Conservation (phyloP, 805 yeast species). For the Metschnikowia colocasiae region DNA sequence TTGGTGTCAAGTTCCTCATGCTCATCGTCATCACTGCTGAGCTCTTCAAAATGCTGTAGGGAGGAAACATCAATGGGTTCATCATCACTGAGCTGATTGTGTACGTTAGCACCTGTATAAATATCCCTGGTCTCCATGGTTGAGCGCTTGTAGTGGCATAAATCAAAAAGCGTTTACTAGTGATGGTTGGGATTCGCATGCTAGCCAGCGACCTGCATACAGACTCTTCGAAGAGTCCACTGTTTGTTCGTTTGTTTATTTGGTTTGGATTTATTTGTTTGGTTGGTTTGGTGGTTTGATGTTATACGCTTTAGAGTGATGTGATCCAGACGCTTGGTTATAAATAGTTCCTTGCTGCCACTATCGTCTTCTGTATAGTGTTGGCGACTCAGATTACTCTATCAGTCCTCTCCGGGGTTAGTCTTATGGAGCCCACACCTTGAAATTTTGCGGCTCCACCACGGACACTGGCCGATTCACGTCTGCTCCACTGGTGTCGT, state of each 20-base stretch:
- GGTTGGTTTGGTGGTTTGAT: too few relatives aligned
- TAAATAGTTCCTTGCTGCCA: neutral
- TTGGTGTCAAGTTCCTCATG: neutral
- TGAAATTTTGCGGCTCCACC: slow-evolving; percentile 40
- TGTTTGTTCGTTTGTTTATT: neutral
- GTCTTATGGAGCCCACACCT: slow-evolving; percentile 42
- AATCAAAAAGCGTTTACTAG: neutral
- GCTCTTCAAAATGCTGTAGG: slow-evolving; percentile 5
- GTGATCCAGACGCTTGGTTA: neutral
- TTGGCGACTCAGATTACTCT: neutral
- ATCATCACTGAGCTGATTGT: slow-evolving; percentile 1
- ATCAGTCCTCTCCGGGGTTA: too few relatives aligned
- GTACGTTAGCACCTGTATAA: neutral
- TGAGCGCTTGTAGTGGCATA: neutral
- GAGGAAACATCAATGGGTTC: neutral
- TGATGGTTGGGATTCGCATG: neutral
- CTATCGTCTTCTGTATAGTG: neutral
- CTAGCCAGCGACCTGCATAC: neutral
- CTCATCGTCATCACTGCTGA: slow-evolving; percentile 5
- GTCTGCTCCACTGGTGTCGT: slow-evolving; percentile 6
- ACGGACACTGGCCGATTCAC: slow-evolving; percentile 33
- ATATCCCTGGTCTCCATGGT: neutral
- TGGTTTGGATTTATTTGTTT: too few relatives aligned
- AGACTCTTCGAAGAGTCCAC: neutral
- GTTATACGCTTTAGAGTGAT: neutral